Evolutionary conservation across 2,329 filamentous ascomycete genomes (phyloP), one percentile per base, ranked within the genome.

Genomic region (Alternaria triticina): DNA sequence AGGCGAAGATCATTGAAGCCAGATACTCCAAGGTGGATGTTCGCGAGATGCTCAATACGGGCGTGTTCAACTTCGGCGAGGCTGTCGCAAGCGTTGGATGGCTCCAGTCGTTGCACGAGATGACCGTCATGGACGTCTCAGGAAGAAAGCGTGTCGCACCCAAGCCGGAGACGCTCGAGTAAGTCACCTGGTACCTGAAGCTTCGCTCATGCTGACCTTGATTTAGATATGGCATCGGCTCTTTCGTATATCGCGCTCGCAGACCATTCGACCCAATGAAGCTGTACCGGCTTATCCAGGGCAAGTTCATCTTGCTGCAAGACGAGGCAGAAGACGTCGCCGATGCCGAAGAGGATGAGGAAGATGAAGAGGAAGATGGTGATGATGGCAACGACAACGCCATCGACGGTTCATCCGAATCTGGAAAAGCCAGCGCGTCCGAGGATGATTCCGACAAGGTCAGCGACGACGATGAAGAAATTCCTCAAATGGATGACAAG

Each of bases 111-210:
- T 78, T 93, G 30, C 89, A 91, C 59, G 89, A 87, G 64, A 89
- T 91, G 87, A 89, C 87, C 0, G 77, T 88, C 5, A 83, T 87
- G 27, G 86, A 89, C 70, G 86, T 88, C 23, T 81, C 82, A 25
- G 83, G 82, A 15, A 82, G 81, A 59, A 87, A 87, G 25, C 84
- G 85, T 3, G 74, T 90, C 54, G 88, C 87, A 0, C 89, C 89
- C 0, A 91, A 88, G 73, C 90, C 90, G 0, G 90, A 92, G 79
- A 92, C 89, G 0, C 83, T 92, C 58, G 90, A 92, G 82, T 86
- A 76, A 69, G 81, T 75, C 30, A 25, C 11, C 15, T 9, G 9
- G 13, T 17, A 6, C 10, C 12, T 15, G 10, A 40, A 5, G 22
- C n/a, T 15, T 6, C 6, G 27, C 44, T 20, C 20, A 4, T 13